phyloP scores from a whole-genome alignment of 2,329 filamentous ascomycete genomes.

The Aureobasidium pullulans region DNA sequence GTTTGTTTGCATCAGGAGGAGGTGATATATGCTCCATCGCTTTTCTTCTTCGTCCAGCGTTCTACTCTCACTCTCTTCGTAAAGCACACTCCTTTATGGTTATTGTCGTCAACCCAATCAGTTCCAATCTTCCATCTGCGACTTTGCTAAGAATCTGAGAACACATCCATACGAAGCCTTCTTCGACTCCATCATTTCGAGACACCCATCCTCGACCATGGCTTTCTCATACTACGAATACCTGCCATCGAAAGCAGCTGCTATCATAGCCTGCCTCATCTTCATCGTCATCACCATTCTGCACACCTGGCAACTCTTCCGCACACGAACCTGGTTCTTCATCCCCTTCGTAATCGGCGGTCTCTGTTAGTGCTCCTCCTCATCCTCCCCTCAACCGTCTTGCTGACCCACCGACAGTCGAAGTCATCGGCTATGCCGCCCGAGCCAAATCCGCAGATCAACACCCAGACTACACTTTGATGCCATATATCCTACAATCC shows the following conservation, averaged over 20 bases:
- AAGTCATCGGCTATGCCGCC: slow-evolving; percentile 37
- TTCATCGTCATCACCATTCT: slow-evolving; percentile 36
- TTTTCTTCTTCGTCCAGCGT: too few relatives aligned
- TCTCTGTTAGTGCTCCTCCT: slow-evolving; percentile 34
- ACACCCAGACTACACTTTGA: slow-evolving; percentile 23
- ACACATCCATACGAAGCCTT: too few relatives aligned
- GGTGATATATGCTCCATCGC: too few relatives aligned
- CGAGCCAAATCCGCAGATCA: slow-evolving; percentile 22
- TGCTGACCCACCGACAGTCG: slow-evolving; percentile 28
- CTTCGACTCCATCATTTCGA: too few relatives aligned
- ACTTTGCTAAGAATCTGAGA: too few relatives aligned
- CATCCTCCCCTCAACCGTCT: not conserved
- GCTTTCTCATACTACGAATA: slow-evolving; percentile 26
- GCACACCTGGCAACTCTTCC: slow-evolving; percentile 37
- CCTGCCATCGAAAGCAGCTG: slow-evolving; percentile 38
- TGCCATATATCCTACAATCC: slow-evolving; percentile 37
- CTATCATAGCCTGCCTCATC: slow-evolving; percentile 39
- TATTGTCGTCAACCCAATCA: too few relatives aligned
- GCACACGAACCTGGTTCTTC: slow-evolving; percentile 43
- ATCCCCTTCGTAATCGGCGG: slow-evolving; percentile 40
- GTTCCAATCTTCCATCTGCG: too few relatives aligned
- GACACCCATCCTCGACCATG: not conserved
- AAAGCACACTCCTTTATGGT: too few relatives aligned
- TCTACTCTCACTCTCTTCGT: too few relatives aligned
- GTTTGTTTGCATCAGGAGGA: too few relatives aligned